Evolutionary conservation across 345 rosid species (phyloP), one percentile per base, ranked within the genome.

Genomic region (Geranium rotundifolium): DNA sequence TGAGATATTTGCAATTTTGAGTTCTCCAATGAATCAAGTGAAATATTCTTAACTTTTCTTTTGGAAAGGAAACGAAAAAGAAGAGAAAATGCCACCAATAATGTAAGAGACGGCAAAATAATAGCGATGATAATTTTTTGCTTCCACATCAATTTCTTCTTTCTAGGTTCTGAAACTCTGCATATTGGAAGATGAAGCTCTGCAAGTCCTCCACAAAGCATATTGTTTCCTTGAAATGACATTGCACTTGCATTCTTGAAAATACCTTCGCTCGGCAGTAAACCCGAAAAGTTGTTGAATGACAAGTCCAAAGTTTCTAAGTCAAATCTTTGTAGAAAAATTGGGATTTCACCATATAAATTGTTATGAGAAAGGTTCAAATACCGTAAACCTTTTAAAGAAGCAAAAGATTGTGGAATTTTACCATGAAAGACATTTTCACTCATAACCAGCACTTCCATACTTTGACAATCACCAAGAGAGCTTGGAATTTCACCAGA

Each of bases 281-380:
- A 50, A 9, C 75, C 78, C 16, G 64, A 57, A 0, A 75, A 68
- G 49, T 67, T 17, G 58, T 75, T 75, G 13, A 64, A 75, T 16
- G 75, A 61, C 10, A 75, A 50, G 13, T 64, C 62, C 34, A 75
- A 1, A 34, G 54, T 20, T 2, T 29, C 13, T 17, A 71, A 30
- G 2, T 54, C 52, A 6, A 67, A 39, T 34, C 13, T 52, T 17
- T 60, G 60, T 7, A 75, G 8, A 57, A 46, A 63, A 2, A 14
- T 16, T 3, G 67, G 72, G 29, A 75, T 20, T 57, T 20, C 60
- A 12, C 31, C 60, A 19, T 29, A 57, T 16, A 20, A 19, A 16
- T 57, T 12, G 30, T 16, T 57, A 9, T 57, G 30, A 19, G 60
- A 57, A 19, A 57, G 30, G 19, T 57, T 29, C 5, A 57, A 1